Base-by-base conservation (phyloP, 2,329 filamentous ascomycete genomes). In the Elsinoe fawcettii region DNA sequence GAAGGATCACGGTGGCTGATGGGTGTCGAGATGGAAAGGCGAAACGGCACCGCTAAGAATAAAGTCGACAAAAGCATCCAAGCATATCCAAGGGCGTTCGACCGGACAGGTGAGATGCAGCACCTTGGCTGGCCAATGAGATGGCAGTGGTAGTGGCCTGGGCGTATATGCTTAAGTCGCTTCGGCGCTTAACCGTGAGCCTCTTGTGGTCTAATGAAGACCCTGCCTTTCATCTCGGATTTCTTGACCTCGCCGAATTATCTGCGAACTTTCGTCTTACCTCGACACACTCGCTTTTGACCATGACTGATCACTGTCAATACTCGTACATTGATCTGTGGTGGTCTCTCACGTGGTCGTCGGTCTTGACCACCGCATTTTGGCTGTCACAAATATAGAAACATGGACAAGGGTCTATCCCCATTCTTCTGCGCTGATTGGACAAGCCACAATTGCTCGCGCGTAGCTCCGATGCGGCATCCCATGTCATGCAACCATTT, bases 141-240 rank as follows among this genome's bases (percentile, higher is more conserved):
- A 37, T 16, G 18, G 18, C 5, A 30, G 20, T 53, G 30, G 20
- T 53, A 39, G 49, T 25, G 49, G 49, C 8, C 49, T 53, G 20
- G 49, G 49, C 49, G 49, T 36, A 39, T 36, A 53, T 53, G 49
- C 49, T 53, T 36, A 27, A n/a, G 49, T 53, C 49, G 49, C 30
- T 53, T 53, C 49, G 49, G 49, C 49, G 49, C 49, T 53, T 53
- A 53, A 53, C 16, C 49, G 49, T 39, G 49, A 53, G 49, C 30
- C 30, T 18, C 18, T 23, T 30, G 30, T 53, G 49, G 49, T 25
- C 32, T 32, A 53, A 53, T 20, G 6, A 25, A 20, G 41, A 25
- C 32, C 34, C 25, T 53, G 30, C 30, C 32, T 25, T 22, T 53
- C 34, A 34, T n/a, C 32, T 39, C 18, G 30, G 7, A 23, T 25